Conservation (phyloP, 257 asterid genomes). For the Scutellaria baicalensis region DNA sequence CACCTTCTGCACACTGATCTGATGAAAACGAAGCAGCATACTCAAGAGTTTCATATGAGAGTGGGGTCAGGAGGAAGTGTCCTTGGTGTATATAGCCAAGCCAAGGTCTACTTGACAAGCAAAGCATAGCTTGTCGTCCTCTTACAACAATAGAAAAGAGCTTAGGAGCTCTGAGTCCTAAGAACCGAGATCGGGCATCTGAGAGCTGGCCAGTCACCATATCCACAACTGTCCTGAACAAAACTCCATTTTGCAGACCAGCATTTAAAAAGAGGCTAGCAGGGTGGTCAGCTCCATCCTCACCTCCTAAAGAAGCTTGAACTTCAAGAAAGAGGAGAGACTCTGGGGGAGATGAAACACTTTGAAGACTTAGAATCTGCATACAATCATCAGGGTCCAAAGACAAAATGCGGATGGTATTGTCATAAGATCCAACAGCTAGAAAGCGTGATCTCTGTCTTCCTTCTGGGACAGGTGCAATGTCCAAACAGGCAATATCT, state of each 20-base stretch:
- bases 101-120: slow-evolving; percentile 99
- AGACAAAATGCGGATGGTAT: slow-evolving; percentile 84
- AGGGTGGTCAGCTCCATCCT: slow-evolving; percentile 99
- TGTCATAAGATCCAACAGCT: slow-evolving; percentile 98
- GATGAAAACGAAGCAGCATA: slow-evolving; percentile 97
- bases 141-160: slow-evolving; percentile 82
- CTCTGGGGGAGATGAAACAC: slow-evolving; percentile 96
- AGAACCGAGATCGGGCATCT: slow-evolving; percentile 94
- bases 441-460: slow-evolving; percentile 96
- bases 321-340: slow-evolving; percentile 97
- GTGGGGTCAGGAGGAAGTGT: slow-evolving; percentile 91
- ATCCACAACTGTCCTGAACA: slow-evolving; percentile 96
- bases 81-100: slow-evolving; percentile 99
- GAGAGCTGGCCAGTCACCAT: slow-evolving; percentile 98
- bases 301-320: slow-evolving; percentile 97
- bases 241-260: slow-evolving; percentile 87
- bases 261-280: slow-evolving; percentile 94
- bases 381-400: slow-evolving; percentile 97
- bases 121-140: slow-evolving; percentile 93
- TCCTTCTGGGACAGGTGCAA: slow-evolving; percentile 99
- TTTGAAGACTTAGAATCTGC: slow-evolving; percentile 93
- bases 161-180: slow-evolving; percentile 94
- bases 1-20: slow-evolving; percentile 99
- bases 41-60: slow-evolving; percentile 93
- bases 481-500: slow-evolving; percentile 97